Conservation (phyloP, 2,329 filamentous ascomycete species). For the Sarocladium brachiariae region DNA sequence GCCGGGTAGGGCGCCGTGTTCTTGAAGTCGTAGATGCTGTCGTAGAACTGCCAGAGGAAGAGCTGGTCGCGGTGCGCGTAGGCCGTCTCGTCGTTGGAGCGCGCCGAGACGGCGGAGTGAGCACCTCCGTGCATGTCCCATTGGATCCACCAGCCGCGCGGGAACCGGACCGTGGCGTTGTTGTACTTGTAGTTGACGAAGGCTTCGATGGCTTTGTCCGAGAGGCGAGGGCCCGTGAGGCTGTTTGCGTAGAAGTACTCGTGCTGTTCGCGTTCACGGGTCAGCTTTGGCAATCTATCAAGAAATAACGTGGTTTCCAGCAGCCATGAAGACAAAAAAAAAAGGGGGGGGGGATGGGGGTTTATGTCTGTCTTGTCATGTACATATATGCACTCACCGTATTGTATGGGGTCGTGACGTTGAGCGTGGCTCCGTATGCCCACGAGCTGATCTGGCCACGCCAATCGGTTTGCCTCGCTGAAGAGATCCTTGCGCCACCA, state of each 20-base stretch:
- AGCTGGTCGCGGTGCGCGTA: slow-evolving; percentile 38
- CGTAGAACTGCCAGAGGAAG: slow-evolving; percentile 40
- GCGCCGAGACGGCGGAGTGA: slow-evolving; percentile 28
- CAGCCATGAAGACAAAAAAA: too few species aligned
- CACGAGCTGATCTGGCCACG: not conserved
- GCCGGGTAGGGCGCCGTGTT: slow-evolving; percentile 10
- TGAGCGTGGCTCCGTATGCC: not conserved
- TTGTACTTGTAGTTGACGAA: slow-evolving; percentile 8
- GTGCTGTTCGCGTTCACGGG: too few species aligned
- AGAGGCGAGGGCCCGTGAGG: not conserved
- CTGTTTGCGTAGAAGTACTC: slow-evolving; percentile 8
- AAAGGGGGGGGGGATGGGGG: too few species aligned
- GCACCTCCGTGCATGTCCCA: slow-evolving; percentile 25
- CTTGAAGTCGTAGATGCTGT: slow-evolving; percentile 1
- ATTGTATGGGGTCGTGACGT: slow-evolving; percentile 6
- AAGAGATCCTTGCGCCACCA: not conserved
- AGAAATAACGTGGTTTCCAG: too few species aligned
- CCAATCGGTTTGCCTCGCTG: not conserved
- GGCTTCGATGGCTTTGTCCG: not conserved
- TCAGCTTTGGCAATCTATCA: too few species aligned
- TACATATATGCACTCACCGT: not conserved
- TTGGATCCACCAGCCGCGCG: slow-evolving; percentile 11
- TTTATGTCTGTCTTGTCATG: too few species aligned
- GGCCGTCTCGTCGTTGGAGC: slow-evolving; percentile 20
- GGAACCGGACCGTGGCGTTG: not conserved